Percentiles rank a stretch among this genome's conserved stretches.
These are phyloP conservation scores for Suillus variegatus DNA, from an alignment of 768 basidiomycete genomes.

Conservation along the genomic window DNA sequence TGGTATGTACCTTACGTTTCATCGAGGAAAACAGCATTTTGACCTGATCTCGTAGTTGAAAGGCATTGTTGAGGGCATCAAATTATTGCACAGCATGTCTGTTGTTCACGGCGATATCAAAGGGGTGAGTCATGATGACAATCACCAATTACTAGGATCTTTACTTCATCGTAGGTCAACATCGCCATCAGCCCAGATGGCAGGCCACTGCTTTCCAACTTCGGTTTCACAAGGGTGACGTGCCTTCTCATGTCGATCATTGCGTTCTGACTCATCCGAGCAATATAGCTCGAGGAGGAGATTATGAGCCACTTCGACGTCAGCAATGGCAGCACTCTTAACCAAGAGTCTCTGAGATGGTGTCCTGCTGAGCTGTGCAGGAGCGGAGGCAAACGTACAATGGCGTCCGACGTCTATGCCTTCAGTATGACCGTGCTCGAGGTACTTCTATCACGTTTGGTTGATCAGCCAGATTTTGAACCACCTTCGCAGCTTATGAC, in stretches of 20 bases:
- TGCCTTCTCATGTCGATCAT: not conserved
- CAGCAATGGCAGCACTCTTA: conserved; percentile 6
- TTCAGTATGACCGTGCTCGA: conserved; percentile 60
- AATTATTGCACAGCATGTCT: conserved; percentile 53
- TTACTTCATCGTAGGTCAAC: conserved; percentile 39
- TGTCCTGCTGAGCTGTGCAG: conserved; percentile 56
- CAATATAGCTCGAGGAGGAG: conserved; percentile 52
- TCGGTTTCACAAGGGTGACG: conserved; percentile 53
- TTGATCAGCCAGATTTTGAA: not conserved
- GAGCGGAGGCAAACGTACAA: conserved; percentile 48
- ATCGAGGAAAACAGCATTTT: not conserved
- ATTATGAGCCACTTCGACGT: conserved; percentile 32
- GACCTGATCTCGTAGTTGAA: conserved; percentile 38
- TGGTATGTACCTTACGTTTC: conserved; percentile 32
- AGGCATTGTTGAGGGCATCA: conserved; percentile 46
- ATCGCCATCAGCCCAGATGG: conserved; percentile 47
- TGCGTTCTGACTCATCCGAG: not conserved
- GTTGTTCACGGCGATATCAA: conserved; percentile 60
- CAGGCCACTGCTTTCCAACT: conserved; percentile 56
- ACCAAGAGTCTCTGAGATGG: conserved; percentile 41
- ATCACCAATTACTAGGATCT: not conserved
- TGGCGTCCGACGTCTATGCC: conserved; percentile 54
- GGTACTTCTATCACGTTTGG: conserved; percentile 28
- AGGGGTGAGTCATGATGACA: conserved; percentile 35
- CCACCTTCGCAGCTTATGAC: conserved; percentile 44